phyloP scores from a whole-genome alignment of 768 basidiomycete species.

The Macrolepiota dolichaula region DNA sequence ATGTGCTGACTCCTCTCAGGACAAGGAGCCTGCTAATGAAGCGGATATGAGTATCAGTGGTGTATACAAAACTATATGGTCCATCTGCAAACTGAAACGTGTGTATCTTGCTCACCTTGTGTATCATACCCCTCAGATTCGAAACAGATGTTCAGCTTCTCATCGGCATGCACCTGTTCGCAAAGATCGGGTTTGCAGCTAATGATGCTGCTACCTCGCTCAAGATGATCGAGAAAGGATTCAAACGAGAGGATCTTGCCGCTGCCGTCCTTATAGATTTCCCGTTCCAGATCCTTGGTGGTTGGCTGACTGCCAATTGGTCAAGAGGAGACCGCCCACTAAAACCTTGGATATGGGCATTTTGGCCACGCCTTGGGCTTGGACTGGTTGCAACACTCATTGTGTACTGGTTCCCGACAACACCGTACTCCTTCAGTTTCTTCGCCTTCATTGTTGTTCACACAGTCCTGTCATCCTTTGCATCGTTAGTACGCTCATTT shows the following conservation, averaged over 20 bases:
- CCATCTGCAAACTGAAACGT: constrained; percentile 90
- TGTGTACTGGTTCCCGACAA: constrained; percentile 81
- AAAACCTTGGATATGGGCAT: constrained; percentile 87
- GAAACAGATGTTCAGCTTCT: constrained; percentile 83
- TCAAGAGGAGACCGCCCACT: constrained; percentile 75
- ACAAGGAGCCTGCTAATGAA: constrained; percentile 67
- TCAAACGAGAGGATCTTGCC: constrained; percentile 95
- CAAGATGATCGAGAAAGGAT: constrained; percentile 96
- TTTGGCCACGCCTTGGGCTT: constrained; percentile 83
- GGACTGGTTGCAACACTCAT: constrained; percentile 69
- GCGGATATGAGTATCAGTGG: constrained; percentile 87
- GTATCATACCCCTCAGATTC: not conserved
- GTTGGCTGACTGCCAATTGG: constrained; percentile 94
- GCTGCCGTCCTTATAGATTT: constrained; percentile 94
- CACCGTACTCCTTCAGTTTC: constrained; percentile 71
- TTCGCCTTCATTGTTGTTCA: constrained; percentile 78
- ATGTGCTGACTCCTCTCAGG: constrained; percentile 37
- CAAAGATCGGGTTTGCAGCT: constrained; percentile 92
- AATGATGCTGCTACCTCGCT: constrained; percentile 89
- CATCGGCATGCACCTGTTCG: constrained; percentile 81
- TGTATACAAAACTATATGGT: constrained; percentile 94
- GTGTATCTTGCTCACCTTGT: constrained; percentile 22
- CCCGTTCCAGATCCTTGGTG: constrained; percentile 93
- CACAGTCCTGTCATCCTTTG: constrained; percentile 81
- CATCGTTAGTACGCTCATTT: constrained; percentile 55